A percentile compares a stretch with the other conserved stretches of the same genome.
Conservation (phyloP, 768 basidiomycete genomes). For the Chiua virens region DNA sequence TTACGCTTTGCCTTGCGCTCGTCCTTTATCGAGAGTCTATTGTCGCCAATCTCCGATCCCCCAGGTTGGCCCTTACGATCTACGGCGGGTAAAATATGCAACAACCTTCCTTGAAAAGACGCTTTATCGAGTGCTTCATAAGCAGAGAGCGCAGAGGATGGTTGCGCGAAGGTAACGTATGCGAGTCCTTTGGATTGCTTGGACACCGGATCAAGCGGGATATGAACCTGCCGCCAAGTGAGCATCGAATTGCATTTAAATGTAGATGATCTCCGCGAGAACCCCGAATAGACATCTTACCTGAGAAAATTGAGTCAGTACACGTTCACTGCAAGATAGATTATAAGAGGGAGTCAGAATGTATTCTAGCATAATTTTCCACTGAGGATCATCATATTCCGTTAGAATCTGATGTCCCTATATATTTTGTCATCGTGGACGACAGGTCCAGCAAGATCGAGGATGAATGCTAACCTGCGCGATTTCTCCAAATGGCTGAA, state of each 20-base stretch:
- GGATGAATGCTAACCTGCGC: slow-evolving; percentile 59
- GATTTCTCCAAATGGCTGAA: slow-evolving; percentile 68
- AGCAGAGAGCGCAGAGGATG: slow-evolving; percentile 60
- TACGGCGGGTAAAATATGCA: slow-evolving; percentile 88
- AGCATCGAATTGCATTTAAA: neutral
- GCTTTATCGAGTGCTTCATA: slow-evolving; percentile 77
- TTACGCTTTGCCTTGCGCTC: slow-evolving; percentile 61
- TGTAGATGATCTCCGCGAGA: neutral
- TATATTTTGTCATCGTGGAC: slow-evolving; percentile 40
- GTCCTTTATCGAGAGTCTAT: slow-evolving; percentile 58
- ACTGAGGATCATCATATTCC: slow-evolving; percentile 23
- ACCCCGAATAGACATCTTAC: slow-evolving; percentile 3
- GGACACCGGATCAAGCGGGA: slow-evolving; percentile 49
- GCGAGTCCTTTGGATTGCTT: slow-evolving; percentile 60
- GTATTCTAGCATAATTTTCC: slow-evolving; percentile 64
- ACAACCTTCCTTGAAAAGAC: slow-evolving; percentile 86
- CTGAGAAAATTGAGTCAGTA: slow-evolving; percentile 11
- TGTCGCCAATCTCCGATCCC: slow-evolving; percentile 40
- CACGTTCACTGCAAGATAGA: neutral
- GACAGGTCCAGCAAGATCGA: neutral
- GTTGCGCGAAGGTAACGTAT: slow-evolving; percentile 51
- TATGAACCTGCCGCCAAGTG: slow-evolving; percentile 46
- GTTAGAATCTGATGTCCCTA: slow-evolving; percentile 51
- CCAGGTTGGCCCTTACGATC: slow-evolving; percentile 55
- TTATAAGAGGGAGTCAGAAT: slow-evolving; percentile 21